These are phyloP conservation scores for Phaeotremella skinneri DNA, from an alignment of 768 basidiomycete genomes.

Conservation along the genomic window DNA sequence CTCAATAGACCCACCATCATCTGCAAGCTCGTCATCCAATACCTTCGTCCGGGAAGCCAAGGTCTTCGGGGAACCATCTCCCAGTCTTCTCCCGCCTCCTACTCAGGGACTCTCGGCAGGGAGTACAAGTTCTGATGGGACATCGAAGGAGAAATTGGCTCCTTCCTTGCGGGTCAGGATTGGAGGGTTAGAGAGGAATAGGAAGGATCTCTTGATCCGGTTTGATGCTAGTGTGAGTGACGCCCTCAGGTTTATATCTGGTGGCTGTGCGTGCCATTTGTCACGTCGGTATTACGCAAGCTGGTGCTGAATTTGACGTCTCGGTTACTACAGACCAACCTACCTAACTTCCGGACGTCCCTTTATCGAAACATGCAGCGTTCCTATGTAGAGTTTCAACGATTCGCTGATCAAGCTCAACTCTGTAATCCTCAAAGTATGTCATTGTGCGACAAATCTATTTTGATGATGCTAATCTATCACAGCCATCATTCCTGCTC, in stretches of 20 bases:
- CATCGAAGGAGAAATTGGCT: constrained; percentile 10
- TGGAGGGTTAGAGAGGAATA: constrained; percentile 86
- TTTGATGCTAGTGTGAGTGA: constrained; percentile 85
- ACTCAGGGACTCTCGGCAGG: background rate
- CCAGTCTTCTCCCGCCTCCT: constrained; percentile 19
- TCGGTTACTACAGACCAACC: constrained; percentile 80
- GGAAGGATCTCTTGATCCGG: constrained; percentile 87
- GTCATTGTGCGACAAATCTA: constrained; percentile 6
- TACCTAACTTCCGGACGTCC: constrained; percentile 64
- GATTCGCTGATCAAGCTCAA: constrained; percentile 85
- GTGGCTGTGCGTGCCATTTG: too few relatives aligned
- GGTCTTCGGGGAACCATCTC: constrained; percentile 39
- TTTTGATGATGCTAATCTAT: background rate
- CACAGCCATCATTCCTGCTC: constrained; percentile 78
- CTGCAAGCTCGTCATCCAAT: constrained; percentile 11
- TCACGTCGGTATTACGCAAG: too few relatives aligned
- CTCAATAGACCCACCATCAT: constrained; percentile 6
- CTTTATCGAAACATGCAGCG: constrained; percentile 87
- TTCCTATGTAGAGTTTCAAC: constrained; percentile 90
- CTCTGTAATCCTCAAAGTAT: constrained; percentile 82
- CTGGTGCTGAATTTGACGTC: too few relatives aligned
- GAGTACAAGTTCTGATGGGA: constrained; percentile 3
- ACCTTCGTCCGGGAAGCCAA: constrained; percentile 31
- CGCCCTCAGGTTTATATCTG: too few relatives aligned
- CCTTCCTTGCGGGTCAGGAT: constrained; percentile 81